A percentile compares a stretch with the other conserved stretches of the same genome.
These are phyloP conservation scores for sweet orange (Citrus sinensis) DNA, from an alignment of 345 rosid genomes.

Conservation along the genomic window DVS_A1.0 CM039162.1:11854001-11854500, in stretches of 20 bases:
- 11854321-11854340: too few species aligned
- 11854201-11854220: slow-evolving; percentile 58
- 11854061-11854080: slow-evolving; percentile 58
- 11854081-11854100: slow-evolving; percentile 66
- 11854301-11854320: too few species aligned
- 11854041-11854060: slow-evolving; percentile 44
- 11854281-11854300: slow-evolving; percentile 50
- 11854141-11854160: slow-evolving; percentile 61
- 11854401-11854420: too few species aligned
- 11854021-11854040: slow-evolving; percentile 63
- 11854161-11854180: slow-evolving; percentile 65
- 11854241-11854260: slow-evolving; percentile 71
- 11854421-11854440: background rate
- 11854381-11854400: background rate
- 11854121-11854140: slow-evolving; percentile 36
- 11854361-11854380: too few species aligned
- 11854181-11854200: slow-evolving; percentile 56
- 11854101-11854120: slow-evolving; percentile 52
- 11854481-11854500: background rate
- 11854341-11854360: too few species aligned
- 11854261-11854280: slow-evolving; percentile 47
- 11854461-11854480: background rate
- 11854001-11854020: slow-evolving; percentile 48
- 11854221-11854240: slow-evolving; percentile 63
- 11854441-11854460: background rate